A percentile compares a stretch with the other conserved stretches of the same genome.
Conservation (phyloP, 2,329 filamentous ascomycete species). For the Penicillium polonicum region DNA sequence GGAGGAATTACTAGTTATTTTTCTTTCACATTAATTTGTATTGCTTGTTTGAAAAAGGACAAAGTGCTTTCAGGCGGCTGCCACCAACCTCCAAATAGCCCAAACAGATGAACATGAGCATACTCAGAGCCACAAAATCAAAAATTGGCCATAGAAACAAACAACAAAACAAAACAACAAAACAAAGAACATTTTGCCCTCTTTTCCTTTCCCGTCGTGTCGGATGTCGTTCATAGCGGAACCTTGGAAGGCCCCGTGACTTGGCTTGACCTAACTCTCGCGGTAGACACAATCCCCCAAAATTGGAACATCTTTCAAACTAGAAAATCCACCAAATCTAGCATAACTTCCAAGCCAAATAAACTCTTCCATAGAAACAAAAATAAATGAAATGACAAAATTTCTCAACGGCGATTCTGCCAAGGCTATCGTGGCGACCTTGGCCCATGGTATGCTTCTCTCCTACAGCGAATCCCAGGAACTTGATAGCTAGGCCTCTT, state of each 20-base stretch:
- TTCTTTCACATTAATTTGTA: not conserved
- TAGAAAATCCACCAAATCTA: not conserved
- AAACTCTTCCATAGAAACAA: not conserved
- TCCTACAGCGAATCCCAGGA: not conserved
- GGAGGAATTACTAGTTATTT: not conserved
- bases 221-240: not conserved
- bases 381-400: not conserved
- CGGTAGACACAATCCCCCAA: not conserved
- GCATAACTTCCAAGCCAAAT: not conserved
- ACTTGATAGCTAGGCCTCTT: not conserved
- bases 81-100: not conserved
- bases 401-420: no score
- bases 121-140: no score
- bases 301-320: not conserved
- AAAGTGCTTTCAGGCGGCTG: not conserved
- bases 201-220: not conserved
- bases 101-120: no score
- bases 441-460: not conserved
- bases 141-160: not conserved
- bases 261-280: slow-evolving; percentile 1
- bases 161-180: not conserved
- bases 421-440: not conserved
- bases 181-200: not conserved
- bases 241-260: not conserved
- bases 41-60: not conserved